Base-by-base conservation (phyloP, 2,329 filamentous ascomycete species). In the Ophiosphaerella herpotricha region DNA sequence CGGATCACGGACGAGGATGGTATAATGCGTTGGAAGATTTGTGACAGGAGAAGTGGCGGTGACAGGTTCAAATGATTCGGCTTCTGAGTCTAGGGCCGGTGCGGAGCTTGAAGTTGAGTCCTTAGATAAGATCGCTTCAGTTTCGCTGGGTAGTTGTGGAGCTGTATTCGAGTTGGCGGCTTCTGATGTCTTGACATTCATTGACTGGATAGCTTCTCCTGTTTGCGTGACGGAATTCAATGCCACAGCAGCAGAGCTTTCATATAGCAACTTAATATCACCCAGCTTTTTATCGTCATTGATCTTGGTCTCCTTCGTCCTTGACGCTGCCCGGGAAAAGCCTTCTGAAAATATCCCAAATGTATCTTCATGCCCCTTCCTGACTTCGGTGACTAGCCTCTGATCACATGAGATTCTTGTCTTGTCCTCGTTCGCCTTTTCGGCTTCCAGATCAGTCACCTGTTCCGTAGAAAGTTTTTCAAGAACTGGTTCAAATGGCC, bases 401-500 rank as follows among this genome's bases (percentile, higher is more conserved):
- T 40, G 51, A 39, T 70, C 68, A 23, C 49, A 40, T 11, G 48
- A 39, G 23, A 48, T 46, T 39, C 58, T 55, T 43, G 52, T 47
- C 23, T 45, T 45, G 2, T 55, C 48, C 8, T 52, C 48, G 9
- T 58, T 48, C 26, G 35, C 39, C 9, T 47, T 48, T 5, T 55
- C 52, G 33, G 34, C 49, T 37, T 52, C 50, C 8, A n/a, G 42
- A 24, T 47, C 39, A 7, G 55, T 44, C 3, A 18, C 35, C 4
- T 66, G 54, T 38, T 56, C 64, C 18, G 4, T 29, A 14, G 61
- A 57, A 39, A 72, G 41, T 33, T 54, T 66, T 11, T 64, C 58
- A 7, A 72, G 18, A 11, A 62, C 63, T 14, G 58, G 48, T 2
- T 54, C 58, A 45, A 72, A 71, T 0, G 68, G 68, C 38, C 68